Conservation (phyloP, 1,284 basidiomycete species). For the Crocinoboletus sp. region DNA sequence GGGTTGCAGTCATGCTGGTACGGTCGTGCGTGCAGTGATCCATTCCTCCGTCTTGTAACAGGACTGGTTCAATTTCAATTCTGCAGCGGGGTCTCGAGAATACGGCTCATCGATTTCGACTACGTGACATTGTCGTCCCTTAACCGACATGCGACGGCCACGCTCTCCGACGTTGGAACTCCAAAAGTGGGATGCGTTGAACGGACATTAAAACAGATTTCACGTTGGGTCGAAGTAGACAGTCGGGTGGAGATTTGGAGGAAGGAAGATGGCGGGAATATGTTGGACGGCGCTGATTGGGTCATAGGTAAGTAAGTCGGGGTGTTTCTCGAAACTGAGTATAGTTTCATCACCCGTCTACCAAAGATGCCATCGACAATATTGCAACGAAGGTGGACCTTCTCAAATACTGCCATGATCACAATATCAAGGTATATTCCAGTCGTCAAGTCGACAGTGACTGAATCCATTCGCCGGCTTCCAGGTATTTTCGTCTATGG, state of each 20-base stretch:
- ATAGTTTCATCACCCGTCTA: conserved; percentile 14
- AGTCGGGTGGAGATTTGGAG: conserved; percentile 81
- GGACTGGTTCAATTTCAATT: not conserved
- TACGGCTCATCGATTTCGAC: conserved; percentile 86
- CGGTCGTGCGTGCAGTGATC: conserved; percentile 60
- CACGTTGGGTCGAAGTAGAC: conserved; percentile 74
- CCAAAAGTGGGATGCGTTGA: conserved; percentile 89
- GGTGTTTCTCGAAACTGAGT: conserved; percentile 7
- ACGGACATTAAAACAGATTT: conserved; percentile 67
- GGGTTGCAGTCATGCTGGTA: conserved; percentile 92
- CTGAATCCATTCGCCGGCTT: conserved; percentile 4
- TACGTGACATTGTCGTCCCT: conserved; percentile 90
- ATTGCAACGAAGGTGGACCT: conserved; percentile 93
- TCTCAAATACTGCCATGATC: conserved; percentile 76
- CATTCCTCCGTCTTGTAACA: not conserved
- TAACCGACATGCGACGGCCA: conserved; percentile 94
- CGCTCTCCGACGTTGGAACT: conserved; percentile 86
- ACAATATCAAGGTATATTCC: conserved; percentile 59
- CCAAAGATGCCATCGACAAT: conserved; percentile 90
- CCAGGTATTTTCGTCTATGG: conserved; percentile 95
- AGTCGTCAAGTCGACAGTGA: not conserved
- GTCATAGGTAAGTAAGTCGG: conserved; percentile 70
- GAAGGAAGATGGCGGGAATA: conserved; percentile 64
- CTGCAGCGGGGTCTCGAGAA: conserved; percentile 63
- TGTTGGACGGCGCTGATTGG: conserved; percentile 85